These are phyloP conservation scores for Aegilops umbellulata DNA, from an alignment of 176 grass and related monocot species.

Conservation along the genomic window DNA sequence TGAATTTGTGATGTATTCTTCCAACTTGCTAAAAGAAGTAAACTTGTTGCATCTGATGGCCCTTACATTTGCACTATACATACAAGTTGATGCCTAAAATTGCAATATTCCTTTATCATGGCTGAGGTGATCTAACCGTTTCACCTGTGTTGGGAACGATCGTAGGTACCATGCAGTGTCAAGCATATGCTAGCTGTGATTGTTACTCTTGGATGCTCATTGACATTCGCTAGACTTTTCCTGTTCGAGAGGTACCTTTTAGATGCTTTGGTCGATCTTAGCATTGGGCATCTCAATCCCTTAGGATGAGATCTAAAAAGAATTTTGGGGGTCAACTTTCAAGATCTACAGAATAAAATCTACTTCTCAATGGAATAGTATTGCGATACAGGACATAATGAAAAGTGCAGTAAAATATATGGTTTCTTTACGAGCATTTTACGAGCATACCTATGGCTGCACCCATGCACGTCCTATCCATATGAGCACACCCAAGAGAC, in stretches of 20 bases:
- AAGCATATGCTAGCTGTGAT: neutral
- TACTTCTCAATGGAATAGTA: neutral
- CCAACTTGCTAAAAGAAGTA: neutral
- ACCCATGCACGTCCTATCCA: too few species aligned
- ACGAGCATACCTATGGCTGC: too few species aligned
- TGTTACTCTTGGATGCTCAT: neutral
- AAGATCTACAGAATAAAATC: neutral
- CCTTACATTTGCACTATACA: too few species aligned
- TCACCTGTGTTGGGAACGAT: neutral
- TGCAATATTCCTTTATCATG: neutral
- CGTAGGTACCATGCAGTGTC: too few species aligned
- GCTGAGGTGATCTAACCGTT: neutral
- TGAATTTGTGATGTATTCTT: neutral
- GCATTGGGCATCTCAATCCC: slow-evolving; percentile 14
- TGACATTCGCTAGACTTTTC: slow-evolving; percentile 5
- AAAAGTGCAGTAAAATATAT: neutral
- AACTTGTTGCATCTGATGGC: neutral
- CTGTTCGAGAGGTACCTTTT: neutral
- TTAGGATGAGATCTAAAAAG: slow-evolving; percentile 7
- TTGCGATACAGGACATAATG: neutral
- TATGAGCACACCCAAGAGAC: too few species aligned
- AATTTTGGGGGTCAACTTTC: slow-evolving; percentile 30
- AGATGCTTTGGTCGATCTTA: neutral
- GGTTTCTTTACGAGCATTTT: too few species aligned
- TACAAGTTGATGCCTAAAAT: neutral